Conservation (phyloP, 495 filamentous ascomycete genomes). For the Penicillium argentinense region DNA sequence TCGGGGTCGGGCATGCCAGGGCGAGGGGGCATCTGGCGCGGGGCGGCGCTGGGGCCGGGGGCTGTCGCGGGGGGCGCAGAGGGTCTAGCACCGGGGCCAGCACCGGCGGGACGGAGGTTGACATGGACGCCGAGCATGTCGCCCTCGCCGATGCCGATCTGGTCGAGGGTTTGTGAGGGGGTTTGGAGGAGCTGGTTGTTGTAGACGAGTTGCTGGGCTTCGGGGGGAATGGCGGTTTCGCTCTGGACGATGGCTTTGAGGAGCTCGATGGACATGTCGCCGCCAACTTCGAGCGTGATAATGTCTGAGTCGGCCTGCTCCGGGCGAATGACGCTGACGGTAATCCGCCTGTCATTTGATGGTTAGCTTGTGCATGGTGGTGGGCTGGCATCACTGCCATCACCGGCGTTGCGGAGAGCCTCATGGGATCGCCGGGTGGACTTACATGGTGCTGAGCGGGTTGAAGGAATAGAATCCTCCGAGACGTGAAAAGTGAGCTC, state of each 20-base stretch:
- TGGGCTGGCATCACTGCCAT: no score
- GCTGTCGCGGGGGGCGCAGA: conserved; percentile 6
- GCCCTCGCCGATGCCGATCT: conserved; percentile 80
- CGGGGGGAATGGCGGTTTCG: conserved; percentile 54
- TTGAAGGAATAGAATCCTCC: no score
- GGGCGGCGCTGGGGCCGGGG: conserved; percentile 29
- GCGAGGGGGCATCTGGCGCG: conserved; percentile 40
- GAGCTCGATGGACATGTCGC: conserved; percentile 80
- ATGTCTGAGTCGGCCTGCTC: conserved; percentile 74
- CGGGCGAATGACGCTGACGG: conserved; percentile 76
- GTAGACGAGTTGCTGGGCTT: conserved; percentile 67
- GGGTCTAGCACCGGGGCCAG: conserved; percentile 2
- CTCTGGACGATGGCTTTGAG: conserved; percentile 81
- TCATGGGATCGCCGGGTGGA: no score
- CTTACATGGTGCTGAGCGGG: no score
- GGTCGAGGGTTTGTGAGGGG: conserved; percentile 73
- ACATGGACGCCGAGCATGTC: conserved; percentile 91
- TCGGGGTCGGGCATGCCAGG: conserved; percentile 67
- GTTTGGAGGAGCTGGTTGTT: conserved; percentile 81
- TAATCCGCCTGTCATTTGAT: conserved; percentile 65
- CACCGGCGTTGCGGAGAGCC: no score
- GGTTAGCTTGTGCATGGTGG: conserved; percentile 1
- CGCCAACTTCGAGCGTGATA: conserved; percentile 78
- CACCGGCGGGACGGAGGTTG: conserved; percentile 33
- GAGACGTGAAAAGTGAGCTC: no score